Percentiles rank a stretch among this genome's conserved stretches.
These are phyloP conservation scores for Annulohypoxylon stygium DNA, from an alignment of 495 filamentous ascomycete genomes.

Conservation along the genomic window DNA sequence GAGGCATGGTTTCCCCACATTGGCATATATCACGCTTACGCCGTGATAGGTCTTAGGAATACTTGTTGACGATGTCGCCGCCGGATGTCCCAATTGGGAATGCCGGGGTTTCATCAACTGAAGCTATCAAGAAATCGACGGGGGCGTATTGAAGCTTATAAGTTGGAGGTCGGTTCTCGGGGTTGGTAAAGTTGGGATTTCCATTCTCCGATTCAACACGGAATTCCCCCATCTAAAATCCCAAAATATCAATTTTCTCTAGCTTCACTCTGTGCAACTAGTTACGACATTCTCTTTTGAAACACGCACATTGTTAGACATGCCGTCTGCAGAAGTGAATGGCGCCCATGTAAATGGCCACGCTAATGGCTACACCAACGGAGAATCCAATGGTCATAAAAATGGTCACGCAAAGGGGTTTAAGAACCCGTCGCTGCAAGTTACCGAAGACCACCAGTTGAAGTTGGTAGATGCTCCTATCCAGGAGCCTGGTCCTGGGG, in stretches of 20 bases:
- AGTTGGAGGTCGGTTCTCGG: conserved; percentile 21
- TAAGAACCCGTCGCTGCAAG: conserved; percentile 67
- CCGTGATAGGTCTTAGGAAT: conserved; percentile 20
- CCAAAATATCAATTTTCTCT: not conserved
- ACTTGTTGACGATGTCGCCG: conserved; percentile 37
- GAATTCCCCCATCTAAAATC: conserved; percentile 12
- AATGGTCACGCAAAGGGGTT: conserved; percentile 38
- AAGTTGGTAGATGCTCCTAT: conserved; percentile 66
- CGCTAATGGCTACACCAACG: conserved; percentile 40
- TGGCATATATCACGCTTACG: conserved; percentile 35
- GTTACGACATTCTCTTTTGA: conserved; percentile 16
- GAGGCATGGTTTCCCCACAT: conserved; percentile 39
- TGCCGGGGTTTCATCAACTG: conserved; percentile 22
- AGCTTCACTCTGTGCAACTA: conserved; percentile 10
- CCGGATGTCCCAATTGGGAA: conserved; percentile 41
- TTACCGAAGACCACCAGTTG: conserved; percentile 67
- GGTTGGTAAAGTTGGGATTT: not conserved
- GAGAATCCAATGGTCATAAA: conserved; percentile 32
- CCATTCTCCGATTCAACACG: conserved; percentile 9
- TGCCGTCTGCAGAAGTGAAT: conserved; percentile 27
- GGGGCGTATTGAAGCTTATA: conserved; percentile 26
- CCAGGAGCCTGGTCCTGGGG: conserved; percentile 59
- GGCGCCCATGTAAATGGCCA: conserved; percentile 11
- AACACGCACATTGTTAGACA: conserved; percentile 20
- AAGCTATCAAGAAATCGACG: conserved; percentile 23